Conservation (phyloP, 345 rosid species). For the Brassica incana region DNA sequence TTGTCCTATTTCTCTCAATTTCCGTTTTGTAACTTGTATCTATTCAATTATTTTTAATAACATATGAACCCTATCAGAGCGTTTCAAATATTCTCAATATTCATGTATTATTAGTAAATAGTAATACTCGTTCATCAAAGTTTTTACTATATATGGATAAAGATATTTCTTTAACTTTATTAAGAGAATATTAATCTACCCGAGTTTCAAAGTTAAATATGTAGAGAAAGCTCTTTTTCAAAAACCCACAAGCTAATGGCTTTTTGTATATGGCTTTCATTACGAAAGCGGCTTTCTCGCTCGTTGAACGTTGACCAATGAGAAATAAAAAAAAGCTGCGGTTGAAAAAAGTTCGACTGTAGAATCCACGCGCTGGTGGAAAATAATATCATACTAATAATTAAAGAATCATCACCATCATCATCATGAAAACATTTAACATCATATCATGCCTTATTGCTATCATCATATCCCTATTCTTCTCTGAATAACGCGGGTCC, state of each 20-base stretch:
- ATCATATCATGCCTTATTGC: conserved; percentile 38
- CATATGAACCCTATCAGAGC: neutral
- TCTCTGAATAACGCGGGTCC: conserved; percentile 24
- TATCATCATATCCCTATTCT: conserved; percentile 30
- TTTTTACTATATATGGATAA: conserved; percentile 11
- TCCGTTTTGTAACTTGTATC: conserved; percentile 25
- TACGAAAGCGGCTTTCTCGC: conserved; percentile 42
- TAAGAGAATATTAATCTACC: neutral
- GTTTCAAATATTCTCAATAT: neutral
- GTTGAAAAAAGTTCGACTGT: conserved; percentile 17
- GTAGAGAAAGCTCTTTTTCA: conserved; percentile 24
- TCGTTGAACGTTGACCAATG: conserved; percentile 39
- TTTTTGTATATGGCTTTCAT: conserved; percentile 24
- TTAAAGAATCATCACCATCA: conserved; percentile 30
- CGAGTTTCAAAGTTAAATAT: neutral
- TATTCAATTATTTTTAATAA: neutral
- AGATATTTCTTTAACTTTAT: neutral
- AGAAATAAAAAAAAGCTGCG: conserved; percentile 23
- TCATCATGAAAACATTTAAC: conserved; percentile 9
- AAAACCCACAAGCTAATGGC: conserved; percentile 34
- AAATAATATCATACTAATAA: conserved; percentile 14
- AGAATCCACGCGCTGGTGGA: conserved; percentile 33
- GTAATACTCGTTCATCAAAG: neutral
- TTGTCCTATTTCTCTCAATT: conserved; percentile 12
- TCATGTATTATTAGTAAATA: neutral